These are phyloP conservation scores for Nicotiana otophora DNA, from an alignment of 257 asterid species.

Conservation along the genomic window DNA sequence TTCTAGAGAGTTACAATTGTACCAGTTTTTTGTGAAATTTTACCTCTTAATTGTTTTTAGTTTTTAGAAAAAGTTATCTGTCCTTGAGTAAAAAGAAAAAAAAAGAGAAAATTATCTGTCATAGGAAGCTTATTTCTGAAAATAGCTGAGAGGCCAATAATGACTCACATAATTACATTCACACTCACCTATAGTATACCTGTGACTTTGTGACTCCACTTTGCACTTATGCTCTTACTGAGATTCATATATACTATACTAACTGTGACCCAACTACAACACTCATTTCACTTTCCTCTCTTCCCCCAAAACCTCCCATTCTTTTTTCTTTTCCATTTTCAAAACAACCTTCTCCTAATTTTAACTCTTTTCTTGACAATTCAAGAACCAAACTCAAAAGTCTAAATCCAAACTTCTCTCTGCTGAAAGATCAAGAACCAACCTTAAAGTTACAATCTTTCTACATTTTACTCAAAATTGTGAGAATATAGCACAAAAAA, in stretches of 20 bases:
- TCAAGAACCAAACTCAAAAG: conserved; percentile 16
- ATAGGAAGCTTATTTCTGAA: not conserved
- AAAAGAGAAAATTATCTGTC: not conserved
- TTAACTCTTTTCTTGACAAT: conserved; percentile 25
- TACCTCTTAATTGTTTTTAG: too few relatives aligned
- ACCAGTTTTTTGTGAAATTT: too few relatives aligned
- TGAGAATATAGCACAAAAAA: not conserved
- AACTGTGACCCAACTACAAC: not conserved
- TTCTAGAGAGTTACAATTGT: too few relatives aligned
- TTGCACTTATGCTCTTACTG: not conserved
- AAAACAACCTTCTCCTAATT: not conserved
- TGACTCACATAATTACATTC: conserved; percentile 7
- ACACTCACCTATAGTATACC: not conserved
- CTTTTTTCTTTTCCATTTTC: not conserved
- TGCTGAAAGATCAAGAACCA: not conserved
- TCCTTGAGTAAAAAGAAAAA: too few relatives aligned
- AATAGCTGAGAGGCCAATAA: conserved; percentile 4
- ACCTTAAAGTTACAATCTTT: not conserved
- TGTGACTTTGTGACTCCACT: not conserved
- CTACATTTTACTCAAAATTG: not conserved
- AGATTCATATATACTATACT: not conserved
- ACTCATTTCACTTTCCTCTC: not conserved
- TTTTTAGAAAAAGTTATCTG: too few relatives aligned
- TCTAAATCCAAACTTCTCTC: not conserved
- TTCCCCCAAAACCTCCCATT: not conserved